A percentile compares a stretch with the other conserved stretches of the same genome.
phyloP scores from a whole-genome alignment of 1,284 basidiomycete genomes.

The Trichosporon asahii region DNA sequence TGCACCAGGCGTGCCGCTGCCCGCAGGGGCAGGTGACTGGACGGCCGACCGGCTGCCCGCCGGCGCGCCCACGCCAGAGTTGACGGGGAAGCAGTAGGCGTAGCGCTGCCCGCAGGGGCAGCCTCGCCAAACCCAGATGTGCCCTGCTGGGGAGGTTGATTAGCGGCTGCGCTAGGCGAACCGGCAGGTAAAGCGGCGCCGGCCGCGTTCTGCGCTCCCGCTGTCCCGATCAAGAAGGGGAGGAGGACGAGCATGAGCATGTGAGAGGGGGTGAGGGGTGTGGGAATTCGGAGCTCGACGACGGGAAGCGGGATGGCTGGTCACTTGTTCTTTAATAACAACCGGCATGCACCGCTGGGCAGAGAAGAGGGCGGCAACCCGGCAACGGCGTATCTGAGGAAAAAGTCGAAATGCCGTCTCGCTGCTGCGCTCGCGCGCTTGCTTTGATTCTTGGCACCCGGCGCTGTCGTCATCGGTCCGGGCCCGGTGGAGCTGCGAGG shows the following conservation, averaged over 20 bases:
- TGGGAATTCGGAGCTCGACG: neutral
- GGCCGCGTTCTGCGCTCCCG: slow-evolving; percentile 7
- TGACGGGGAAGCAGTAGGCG: neutral
- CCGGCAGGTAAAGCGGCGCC: neutral
- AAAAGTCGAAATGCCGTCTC: neutral
- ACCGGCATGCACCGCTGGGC: neutral
- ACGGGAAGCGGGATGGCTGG: neutral
- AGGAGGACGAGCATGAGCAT: slow-evolving; percentile 5
- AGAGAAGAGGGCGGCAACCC: neutral
- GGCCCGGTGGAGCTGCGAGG: neutral
- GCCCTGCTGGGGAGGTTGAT: neutral
- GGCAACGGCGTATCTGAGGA: too few relatives aligned
- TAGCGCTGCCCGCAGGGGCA: neutral
- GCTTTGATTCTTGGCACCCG: neutral
- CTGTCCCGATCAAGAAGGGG: slow-evolving; percentile 6
- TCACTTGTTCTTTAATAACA: neutral
- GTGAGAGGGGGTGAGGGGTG: neutral
- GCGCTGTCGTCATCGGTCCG: neutral
- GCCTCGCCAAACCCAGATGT: neutral
- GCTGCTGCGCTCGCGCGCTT: neutral
- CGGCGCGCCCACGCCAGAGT: neutral
- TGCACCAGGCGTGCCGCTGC: neutral
- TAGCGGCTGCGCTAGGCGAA: neutral
- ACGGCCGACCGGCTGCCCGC: neutral
- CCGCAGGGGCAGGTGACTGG: neutral